phyloP scores from a whole-genome alignment of 148 eudicot genomes.

The Hydrangea macrophylla region DNA sequence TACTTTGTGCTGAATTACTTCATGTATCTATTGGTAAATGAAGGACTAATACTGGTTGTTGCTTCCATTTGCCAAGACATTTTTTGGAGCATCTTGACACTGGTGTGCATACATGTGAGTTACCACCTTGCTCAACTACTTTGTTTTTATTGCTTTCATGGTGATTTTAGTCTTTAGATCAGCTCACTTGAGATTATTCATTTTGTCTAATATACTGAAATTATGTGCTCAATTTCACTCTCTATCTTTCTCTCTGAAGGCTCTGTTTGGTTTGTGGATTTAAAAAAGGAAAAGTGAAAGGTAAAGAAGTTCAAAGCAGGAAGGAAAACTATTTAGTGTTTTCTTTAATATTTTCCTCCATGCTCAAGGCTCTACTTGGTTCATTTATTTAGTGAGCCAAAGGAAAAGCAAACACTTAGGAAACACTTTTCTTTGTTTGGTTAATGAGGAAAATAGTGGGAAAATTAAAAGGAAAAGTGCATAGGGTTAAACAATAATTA shows the following conservation, averaged over 20 bases:
- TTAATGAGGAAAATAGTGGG: no score
- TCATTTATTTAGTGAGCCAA: no score
- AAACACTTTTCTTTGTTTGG: no score
- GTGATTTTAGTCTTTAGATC: not conserved
- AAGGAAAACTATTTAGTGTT: no score
- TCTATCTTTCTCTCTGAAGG: not conserved
- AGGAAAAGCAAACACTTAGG: no score
- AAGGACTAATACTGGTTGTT: conserved; percentile 75
- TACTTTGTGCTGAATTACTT: conserved; percentile 87
- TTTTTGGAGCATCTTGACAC: conserved; percentile 75
- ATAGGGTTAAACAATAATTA: no score
- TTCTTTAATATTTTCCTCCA: no score
- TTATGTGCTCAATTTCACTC: not conserved
- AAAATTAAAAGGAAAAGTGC: no score
- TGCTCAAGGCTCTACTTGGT: no score
- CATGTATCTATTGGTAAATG: conserved; percentile 82
- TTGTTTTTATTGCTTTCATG: not conserved
- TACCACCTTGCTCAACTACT: conserved; percentile 3
- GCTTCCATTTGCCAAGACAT: conserved; percentile 63
- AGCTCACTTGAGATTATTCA: not conserved
- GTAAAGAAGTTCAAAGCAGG: no score
- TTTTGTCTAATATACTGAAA: not conserved
- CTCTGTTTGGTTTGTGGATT: no score
- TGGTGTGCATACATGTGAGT: conserved; percentile 79
- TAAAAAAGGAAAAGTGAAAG: no score